Evolutionary conservation across 441 rosid genomes (phyloP).

Genomic region (Corymbia calophylla): DNA sequence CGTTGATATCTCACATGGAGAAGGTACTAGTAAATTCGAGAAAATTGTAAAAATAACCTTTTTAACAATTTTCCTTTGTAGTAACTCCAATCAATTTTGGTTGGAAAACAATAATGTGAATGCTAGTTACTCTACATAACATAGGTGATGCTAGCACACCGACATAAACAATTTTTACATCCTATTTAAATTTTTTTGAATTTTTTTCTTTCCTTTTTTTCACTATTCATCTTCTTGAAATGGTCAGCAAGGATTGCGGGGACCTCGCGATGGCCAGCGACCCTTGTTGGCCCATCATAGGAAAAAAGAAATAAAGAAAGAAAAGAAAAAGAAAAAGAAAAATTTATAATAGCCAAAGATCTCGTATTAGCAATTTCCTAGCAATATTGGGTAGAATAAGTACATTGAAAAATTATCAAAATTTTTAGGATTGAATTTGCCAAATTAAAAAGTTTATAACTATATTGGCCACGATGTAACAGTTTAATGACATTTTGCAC

Average conservation of each 20-base stretch:
- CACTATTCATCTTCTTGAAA: neutral
- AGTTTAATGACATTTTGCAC: neutral
- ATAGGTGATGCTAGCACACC: neutral
- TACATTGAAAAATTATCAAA: neutral
- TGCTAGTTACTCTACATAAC: accelerated
- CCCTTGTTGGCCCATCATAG: neutral
- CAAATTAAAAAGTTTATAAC: neutral
- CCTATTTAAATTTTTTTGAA: too few relatives aligned
- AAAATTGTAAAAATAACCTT: neutral
- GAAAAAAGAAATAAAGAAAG: neutral
- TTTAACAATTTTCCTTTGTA: neutral
- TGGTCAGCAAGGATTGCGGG: neutral
- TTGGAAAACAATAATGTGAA: neutral
- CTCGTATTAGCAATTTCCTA: too few relatives aligned
- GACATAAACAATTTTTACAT: neutral
- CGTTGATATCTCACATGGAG: neutral
- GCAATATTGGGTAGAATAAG: neutral
- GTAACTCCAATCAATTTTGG: neutral
- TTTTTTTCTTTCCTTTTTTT: too few relatives aligned
- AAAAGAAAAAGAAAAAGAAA: too few relatives aligned
- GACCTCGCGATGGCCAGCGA: neutral
- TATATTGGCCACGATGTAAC: neutral
- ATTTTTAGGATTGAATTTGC: neutral
- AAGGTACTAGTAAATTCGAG: neutral
- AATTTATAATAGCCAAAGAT: too few relatives aligned